Evolutionary conservation across 2,329 filamentous ascomycete genomes (phyloP), one percentile per base, ranked within the genome.

Genomic region (Blumeria graminis): DNA sequence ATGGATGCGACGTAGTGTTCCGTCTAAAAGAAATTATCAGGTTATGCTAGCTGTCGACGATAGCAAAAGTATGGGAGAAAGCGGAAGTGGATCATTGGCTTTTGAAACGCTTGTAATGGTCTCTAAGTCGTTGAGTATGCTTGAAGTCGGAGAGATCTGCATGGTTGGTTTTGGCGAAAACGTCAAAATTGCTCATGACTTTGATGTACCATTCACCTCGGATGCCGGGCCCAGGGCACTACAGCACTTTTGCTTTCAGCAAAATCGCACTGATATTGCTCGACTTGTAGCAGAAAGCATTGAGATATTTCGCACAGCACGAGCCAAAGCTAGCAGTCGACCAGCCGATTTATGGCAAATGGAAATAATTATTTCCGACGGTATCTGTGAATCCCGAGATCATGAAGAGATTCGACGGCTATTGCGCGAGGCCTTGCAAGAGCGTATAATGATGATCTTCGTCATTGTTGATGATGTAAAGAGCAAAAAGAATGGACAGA

Each of bases 41-140:
- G 93, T 98, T 68, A 81, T 98, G 72, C 82, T 99, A 54, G 93
- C 92, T 41, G 87, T 99, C 39, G 92, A 99, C 68, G 92, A 98
- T 72, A 90, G 84, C 64, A 86, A 85, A 68, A 88, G 82, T 58
- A 99, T 99, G 92, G 82, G 85, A 14, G 88, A 94, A 66, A 74
- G 74, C 28, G 77, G 78, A 1, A 84, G 84, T 9, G 84, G 84
- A 45, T 76, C 78, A 16, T 77, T 98, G 3, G 92, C 92, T 0
- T 87, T 98, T 66, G 88, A 96, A 66, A 95, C 90, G 0, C 79
- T 98, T 3, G 89, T 93, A 34, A 84, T 98, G 69, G 84, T 98
- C 9, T 83, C 87, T 4, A 84, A 87, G 59, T 83, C 84, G 22
- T 76, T 99, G 28, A 81, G 82, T 48, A 93, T 95, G 82, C 81